phyloP scores from a whole-genome alignment of 2,329 filamentous ascomycete species.

The Fusarium torreyae region DNA sequence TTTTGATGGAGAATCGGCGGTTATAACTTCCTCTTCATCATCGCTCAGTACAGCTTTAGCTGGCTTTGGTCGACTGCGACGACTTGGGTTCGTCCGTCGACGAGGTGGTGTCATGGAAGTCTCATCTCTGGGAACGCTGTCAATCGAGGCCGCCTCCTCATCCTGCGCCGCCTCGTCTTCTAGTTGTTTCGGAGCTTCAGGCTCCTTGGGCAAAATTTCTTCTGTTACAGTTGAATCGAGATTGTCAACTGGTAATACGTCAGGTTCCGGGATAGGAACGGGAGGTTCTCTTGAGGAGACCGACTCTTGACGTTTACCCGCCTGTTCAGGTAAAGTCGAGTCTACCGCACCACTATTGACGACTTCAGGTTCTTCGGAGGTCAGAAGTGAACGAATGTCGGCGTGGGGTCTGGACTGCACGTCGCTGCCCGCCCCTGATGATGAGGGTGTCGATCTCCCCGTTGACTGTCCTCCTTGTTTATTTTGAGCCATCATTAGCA shows the following conservation, averaged over 20 bases:
- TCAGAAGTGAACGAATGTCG: neutral
- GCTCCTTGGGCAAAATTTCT: neutral
- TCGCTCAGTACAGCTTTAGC: slow-evolving; percentile 23
- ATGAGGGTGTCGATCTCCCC: neutral
- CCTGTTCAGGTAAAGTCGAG: neutral
- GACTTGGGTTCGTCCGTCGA: slow-evolving; percentile 29
- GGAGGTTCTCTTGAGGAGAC: neutral
- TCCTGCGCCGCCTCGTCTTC: neutral
- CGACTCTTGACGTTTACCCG: neutral
- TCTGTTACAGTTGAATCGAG: neutral
- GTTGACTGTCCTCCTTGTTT: slow-evolving; percentile 19
- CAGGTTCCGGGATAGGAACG: slow-evolving; percentile 4
- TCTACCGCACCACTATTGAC: neutral
- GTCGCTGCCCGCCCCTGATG: neutral
- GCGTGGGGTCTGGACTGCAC: neutral
- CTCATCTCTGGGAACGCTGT: slow-evolving; percentile 4
- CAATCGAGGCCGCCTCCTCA: slow-evolving; percentile 1
- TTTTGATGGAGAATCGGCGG: neutral
- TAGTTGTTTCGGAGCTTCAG: neutral
- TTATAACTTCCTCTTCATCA: slow-evolving; percentile 13
- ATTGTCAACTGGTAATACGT: neutral
- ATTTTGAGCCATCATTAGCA: slow-evolving; percentile 63
- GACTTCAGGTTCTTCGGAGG: slow-evolving; percentile 5
- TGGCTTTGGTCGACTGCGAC: slow-evolving; percentile 19
- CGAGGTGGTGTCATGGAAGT: neutral